Evolutionary conservation across 495 filamentous ascomycete species (phyloP).

Genomic region (Immersiella caudata): DNA sequence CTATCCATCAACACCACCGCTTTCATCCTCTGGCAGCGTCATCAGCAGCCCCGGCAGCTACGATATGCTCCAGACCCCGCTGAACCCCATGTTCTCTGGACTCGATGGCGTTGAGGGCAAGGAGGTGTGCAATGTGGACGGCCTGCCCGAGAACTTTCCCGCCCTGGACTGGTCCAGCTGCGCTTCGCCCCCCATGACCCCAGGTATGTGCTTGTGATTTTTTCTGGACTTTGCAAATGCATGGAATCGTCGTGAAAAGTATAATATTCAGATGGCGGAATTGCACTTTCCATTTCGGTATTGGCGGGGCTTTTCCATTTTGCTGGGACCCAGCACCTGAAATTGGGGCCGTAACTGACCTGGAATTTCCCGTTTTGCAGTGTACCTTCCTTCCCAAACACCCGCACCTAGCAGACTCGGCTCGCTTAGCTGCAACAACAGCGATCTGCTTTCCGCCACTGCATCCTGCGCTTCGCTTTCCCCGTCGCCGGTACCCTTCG

Average conservation of each 20-base stretch:
- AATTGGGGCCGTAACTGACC: slow-evolving; percentile 43
- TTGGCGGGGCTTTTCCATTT: slow-evolving; percentile 25
- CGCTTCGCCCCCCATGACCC: slow-evolving; percentile 85
- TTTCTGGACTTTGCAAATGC: slow-evolving; percentile 4
- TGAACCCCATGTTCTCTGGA: slow-evolving; percentile 76
- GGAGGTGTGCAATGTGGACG: slow-evolving; percentile 71
- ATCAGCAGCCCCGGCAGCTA: slow-evolving; percentile 85
- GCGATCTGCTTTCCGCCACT: slow-evolving; percentile 69
- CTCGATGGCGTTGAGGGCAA: slow-evolving; percentile 79
- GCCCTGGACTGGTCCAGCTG: slow-evolving; percentile 74
- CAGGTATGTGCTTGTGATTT: slow-evolving; percentile 68
- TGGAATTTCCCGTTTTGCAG: slow-evolving; percentile 49
- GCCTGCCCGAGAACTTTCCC: slow-evolving; percentile 74
- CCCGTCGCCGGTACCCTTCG: slow-evolving; percentile 78
- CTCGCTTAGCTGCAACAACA: slow-evolving; percentile 62
- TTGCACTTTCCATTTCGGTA: slow-evolving; percentile 17
- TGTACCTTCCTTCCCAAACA: slow-evolving; percentile 74
- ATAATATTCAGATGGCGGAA: not conserved
- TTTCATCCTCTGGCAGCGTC: slow-evolving; percentile 79
- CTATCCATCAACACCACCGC: slow-evolving; percentile 85
- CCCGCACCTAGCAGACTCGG: slow-evolving; percentile 41
- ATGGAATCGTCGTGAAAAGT: no score
- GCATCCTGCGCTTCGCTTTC: slow-evolving; percentile 83
- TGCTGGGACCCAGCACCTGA: slow-evolving; percentile 14
- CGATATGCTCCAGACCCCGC: slow-evolving; percentile 77